Base-by-base conservation (phyloP, 345 rosid genomes). In the Aquilaria malaccensis region DNA sequence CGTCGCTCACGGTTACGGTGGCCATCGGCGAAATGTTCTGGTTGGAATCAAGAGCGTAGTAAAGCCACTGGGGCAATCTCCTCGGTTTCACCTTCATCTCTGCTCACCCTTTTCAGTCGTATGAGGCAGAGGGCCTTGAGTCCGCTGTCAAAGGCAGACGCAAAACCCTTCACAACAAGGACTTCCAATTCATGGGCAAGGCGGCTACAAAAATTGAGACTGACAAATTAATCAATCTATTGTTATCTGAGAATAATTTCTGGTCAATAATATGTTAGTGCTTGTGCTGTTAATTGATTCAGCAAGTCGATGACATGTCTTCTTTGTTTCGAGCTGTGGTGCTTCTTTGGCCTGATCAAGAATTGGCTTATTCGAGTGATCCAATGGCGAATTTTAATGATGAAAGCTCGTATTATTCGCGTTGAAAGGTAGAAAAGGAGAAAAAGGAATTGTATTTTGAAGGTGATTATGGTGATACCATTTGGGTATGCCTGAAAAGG, bases 71-170 rank as follows among this genome's bases (percentile, higher is more conserved):
- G 22, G 22, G 22, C 22, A 22, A 22, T 22, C 22, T 22, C 22
- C 22, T 22, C 22, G 22, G 22, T 22, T 22, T 22, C 22, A 22
- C 22, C 22, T 22, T 22, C 22, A 22, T 65, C 13, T 81, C 93
- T 0, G 66, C 50, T 14, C 32, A 70, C 47, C 58, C 75, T 3
- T 52, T 70, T 45, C 74, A 72, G 13, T 48, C 85, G 52, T 88
- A 84, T 14, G 96, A 86, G 72, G 61, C 84, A 0, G 83, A 80
- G 66, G 96, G 96, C 2, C 60, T 62, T 0, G 82, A 82, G 59
- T 89, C 94, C 4, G 85, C 88, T 1, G 86, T 89, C 64, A 89
- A 84, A 81, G 94, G 96, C 22, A 86, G 93, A 63, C 67, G 96
- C 60, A 89, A 89, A 78, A 89, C 86, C 64, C 77, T 70, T 67